These are phyloP conservation scores for Scalesia atractyloides DNA, from an alignment of 129 eudicot species.

Conservation along the genomic window DNA sequence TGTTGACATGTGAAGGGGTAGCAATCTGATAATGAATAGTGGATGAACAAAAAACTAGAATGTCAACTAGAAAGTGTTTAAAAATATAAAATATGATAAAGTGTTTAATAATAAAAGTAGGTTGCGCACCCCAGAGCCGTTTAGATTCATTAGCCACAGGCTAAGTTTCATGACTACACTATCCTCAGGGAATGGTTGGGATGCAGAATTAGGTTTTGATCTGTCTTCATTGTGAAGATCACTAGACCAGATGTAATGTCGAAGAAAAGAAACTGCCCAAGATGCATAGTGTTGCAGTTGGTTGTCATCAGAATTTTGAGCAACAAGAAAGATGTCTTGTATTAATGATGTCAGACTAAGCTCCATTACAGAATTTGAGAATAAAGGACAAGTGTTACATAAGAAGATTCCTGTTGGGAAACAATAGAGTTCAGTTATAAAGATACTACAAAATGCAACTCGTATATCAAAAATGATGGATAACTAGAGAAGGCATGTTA, in stretches of 20 bases:
- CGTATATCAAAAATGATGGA: not conserved
- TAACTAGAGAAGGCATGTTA: slow-evolving; percentile 2
- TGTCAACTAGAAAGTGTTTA: not conserved
- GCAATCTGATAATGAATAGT: slow-evolving; percentile 36
- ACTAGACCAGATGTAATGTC: slow-evolving; percentile 55
- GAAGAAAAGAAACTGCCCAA: slow-evolving; percentile 87
- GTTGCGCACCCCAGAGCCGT: slow-evolving; percentile 56
- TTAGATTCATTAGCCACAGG: slow-evolving; percentile 70
- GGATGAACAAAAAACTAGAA: not conserved
- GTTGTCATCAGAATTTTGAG: slow-evolving; percentile 67
- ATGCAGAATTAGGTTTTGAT: slow-evolving; percentile 40
- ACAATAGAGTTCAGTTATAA: slow-evolving; percentile 15
- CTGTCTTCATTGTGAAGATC: slow-evolving; percentile 45
- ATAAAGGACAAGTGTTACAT: slow-evolving; percentile 60
- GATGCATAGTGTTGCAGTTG: slow-evolving; percentile 80
- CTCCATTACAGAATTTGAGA: slow-evolving; percentile 64
- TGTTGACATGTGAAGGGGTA: slow-evolving; percentile 43
- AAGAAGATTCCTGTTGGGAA: slow-evolving; percentile 59
- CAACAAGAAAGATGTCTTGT: slow-evolving; percentile 89
- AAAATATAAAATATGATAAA: not conserved
- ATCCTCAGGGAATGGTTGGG: slow-evolving; percentile 67
- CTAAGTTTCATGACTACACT: slow-evolving; percentile 70
- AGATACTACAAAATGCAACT: slow-evolving; percentile 18
- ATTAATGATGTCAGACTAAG: slow-evolving; percentile 46
- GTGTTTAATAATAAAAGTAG: not conserved